Evolutionary conservation across 345 rosid species (phyloP).

Genomic region (Geranium brycei): DNA sequence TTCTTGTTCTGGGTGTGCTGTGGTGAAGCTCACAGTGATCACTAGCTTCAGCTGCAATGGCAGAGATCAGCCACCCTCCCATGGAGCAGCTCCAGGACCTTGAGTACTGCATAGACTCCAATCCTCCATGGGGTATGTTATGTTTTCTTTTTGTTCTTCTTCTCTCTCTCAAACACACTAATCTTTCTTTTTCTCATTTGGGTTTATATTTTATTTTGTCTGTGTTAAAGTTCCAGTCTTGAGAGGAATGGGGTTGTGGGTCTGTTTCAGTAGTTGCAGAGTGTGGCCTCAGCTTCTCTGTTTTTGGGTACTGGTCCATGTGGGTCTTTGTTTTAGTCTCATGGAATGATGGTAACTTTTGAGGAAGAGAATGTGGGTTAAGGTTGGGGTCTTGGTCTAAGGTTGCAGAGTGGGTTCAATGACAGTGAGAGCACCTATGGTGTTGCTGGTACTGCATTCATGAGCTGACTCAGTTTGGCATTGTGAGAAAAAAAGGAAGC

Average conservation of each 20-base stretch:
- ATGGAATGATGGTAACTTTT: no score
- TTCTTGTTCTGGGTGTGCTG: background rate
- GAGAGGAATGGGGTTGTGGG: slow-evolving; percentile 11
- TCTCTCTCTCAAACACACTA: background rate
- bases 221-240: background rate
- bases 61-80: slow-evolving; percentile 62
- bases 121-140: slow-evolving; percentile 85
- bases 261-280: background rate
- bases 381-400: no score
- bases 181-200: background rate
- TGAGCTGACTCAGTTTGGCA: background rate
- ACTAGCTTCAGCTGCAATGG: slow-evolving; percentile 24
- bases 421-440: background rate
- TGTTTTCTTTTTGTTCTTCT: background rate
- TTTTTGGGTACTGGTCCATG: background rate
- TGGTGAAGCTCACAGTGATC: background rate
- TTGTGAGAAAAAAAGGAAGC: background rate
- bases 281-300: background rate
- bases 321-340: no score
- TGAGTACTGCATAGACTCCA: slow-evolving; percentile 98
- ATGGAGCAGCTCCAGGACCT: slow-evolving; percentile 97
- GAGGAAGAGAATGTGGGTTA: no score
- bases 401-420: no score
- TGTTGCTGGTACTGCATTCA: slow-evolving; percentile 2
- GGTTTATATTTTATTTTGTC: background rate